Conservation (phyloP, 495 filamentous ascomycete species). For the Halenospora varia region DNA sequence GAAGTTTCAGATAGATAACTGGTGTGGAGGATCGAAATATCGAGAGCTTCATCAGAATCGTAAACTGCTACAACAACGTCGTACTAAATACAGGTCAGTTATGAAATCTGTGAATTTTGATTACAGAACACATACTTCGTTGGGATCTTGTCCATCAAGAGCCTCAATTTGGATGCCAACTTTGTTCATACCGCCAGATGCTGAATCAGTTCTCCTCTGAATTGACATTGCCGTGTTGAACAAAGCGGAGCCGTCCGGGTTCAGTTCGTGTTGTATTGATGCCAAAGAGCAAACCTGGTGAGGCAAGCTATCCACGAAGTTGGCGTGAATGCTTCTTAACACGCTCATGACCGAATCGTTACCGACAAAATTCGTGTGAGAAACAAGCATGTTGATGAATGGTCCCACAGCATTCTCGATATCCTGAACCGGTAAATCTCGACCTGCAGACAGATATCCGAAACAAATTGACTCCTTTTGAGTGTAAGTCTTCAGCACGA, state of each 20-base stretch:
- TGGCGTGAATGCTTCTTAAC: conserved; percentile 29
- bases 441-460: background rate
- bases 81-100: no score
- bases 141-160: no score
- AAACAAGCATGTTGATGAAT: background rate
- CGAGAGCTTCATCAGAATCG: no score
- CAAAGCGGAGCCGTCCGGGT: conserved; percentile 24
- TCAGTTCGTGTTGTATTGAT: conserved; percentile 36
- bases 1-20: no score
- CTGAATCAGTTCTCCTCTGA: no score
- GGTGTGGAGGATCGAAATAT: no score
- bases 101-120: no score
- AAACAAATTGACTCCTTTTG: background rate
- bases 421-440: background rate
- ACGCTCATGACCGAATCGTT: background rate
- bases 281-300: conserved; percentile 38
- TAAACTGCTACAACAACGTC: no score
- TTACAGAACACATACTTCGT: no score
- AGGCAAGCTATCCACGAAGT: conserved; percentile 32
- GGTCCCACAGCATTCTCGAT: background rate
- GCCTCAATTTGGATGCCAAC: no score
- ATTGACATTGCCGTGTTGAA: conserved; percentile 31
- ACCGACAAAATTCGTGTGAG: background rate
- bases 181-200: no score
- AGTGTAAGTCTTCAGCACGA: background rate